These are phyloP conservation scores for Termitomyces sp. DNA, from an alignment of 768 basidiomycete species.

Conservation along the genomic window DNA sequence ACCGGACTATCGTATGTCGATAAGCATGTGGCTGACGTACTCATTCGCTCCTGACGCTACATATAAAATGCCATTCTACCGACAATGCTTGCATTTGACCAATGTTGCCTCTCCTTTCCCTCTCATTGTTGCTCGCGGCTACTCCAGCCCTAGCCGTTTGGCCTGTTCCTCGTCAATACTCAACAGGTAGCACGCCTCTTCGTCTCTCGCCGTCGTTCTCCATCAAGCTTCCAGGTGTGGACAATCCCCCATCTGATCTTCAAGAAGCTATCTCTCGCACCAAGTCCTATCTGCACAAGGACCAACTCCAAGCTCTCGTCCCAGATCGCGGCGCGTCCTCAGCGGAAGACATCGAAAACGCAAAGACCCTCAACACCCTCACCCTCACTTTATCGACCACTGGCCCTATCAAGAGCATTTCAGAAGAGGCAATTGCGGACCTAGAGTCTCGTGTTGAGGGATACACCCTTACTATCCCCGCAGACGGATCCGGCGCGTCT, in stretches of 20 bases:
- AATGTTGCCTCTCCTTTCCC: constrained; percentile 15
- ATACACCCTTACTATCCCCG: constrained; percentile 57
- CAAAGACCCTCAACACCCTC: constrained; percentile 41
- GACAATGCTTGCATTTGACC: neutral
- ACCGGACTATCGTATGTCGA: too few relatives aligned
- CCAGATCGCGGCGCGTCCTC: constrained; percentile 59
- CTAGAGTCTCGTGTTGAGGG: constrained; percentile 56
- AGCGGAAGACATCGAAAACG: constrained; percentile 33
- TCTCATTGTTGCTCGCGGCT: constrained; percentile 20
- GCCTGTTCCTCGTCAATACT: constrained; percentile 40
- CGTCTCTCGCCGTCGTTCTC: constrained; percentile 33
- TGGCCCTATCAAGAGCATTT: constrained; percentile 42
- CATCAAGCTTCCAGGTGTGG: constrained; percentile 27
- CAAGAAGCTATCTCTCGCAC: constrained; percentile 51
- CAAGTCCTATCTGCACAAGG: constrained; percentile 37
- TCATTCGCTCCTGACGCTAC: neutral
- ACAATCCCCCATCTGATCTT: constrained; percentile 52
- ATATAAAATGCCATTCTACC: neutral
- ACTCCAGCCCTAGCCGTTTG: constrained; percentile 29
- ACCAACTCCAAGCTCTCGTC: constrained; percentile 59
- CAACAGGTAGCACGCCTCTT: constrained; percentile 36
- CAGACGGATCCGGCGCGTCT: constrained; percentile 50
- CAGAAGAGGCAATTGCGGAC: constrained; percentile 48
- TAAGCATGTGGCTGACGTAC: constrained; percentile 9
- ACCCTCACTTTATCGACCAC: constrained; percentile 38